Evolutionary conservation across 2,329 filamentous ascomycete species (phyloP).

Genomic region (Colletotrichum lupini): DNA sequence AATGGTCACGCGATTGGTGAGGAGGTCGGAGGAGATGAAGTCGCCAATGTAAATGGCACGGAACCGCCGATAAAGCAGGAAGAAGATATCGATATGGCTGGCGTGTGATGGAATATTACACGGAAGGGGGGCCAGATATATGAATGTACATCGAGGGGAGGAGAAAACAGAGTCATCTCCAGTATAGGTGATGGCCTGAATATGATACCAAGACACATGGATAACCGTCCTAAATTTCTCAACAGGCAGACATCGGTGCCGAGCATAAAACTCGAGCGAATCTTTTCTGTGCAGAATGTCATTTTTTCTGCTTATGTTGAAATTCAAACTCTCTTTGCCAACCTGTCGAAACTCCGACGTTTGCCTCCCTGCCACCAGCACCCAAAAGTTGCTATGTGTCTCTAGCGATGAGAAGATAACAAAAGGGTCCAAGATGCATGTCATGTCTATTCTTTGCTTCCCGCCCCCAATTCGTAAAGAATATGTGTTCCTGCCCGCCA

Average conservation of each 20-base stretch:
- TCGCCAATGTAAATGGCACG: background rate
- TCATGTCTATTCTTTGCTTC: background rate
- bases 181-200: background rate
- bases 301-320: background rate
- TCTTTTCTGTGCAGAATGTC: background rate
- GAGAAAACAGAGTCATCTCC: background rate
- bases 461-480: background rate
- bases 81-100: slow-evolving; percentile 32
- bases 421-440: background rate
- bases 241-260: background rate
- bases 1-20: background rate
- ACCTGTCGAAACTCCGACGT: slow-evolving; percentile 1
- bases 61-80: slow-evolving; percentile 37
- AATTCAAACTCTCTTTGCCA: background rate
- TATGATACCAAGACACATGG: slow-evolving; percentile 1
- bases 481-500: background rate
- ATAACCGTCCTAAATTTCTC: background rate
- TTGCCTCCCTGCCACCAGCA: background rate
- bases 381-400: background rate
- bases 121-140: background rate
- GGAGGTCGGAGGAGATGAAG: background rate
- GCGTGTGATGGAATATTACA: background rate
- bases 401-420: background rate
- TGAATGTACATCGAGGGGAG: background rate
- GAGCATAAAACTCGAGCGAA: background rate